phyloP scores from a whole-genome alignment of 148 eudicot genomes.

The Vaccinium vitisidaea region DNA sequence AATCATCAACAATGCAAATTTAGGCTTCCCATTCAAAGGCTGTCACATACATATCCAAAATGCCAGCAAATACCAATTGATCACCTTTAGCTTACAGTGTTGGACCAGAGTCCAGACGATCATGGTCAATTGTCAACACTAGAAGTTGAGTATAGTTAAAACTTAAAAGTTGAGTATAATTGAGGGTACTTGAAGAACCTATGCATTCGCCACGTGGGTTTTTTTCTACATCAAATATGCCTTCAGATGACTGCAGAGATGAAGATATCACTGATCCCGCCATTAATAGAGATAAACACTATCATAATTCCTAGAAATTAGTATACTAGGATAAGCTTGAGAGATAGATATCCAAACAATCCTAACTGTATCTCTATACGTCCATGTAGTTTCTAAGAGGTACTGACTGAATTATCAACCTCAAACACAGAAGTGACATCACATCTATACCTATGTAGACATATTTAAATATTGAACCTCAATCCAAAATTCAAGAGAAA shows the following conservation, averaged over 20 bases:
- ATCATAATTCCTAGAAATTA: neutral
- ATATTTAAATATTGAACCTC: neutral
- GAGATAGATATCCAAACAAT: neutral
- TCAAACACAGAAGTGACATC: too few species aligned
- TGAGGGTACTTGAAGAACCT: neutral
- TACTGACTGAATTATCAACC: neutral
- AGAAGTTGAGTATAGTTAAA: neutral
- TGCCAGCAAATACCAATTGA: neutral
- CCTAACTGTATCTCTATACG: neutral
- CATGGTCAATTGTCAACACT: neutral
- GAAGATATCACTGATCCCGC: neutral
- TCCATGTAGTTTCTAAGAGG: neutral
- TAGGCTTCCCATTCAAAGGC: neutral
- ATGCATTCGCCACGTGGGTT: neutral
- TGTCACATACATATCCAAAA: neutral
- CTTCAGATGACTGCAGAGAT: constrained; percentile 1
- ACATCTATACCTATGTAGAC: too few species aligned
- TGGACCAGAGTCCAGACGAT: neutral
- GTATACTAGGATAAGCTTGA: neutral
- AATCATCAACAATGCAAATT: neutral
- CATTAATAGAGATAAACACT: neutral
- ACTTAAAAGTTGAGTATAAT: neutral
- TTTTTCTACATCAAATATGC: neutral
- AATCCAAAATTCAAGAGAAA: neutral
- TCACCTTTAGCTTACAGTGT: neutral